Evolutionary conservation across 2,329 filamentous ascomycete genomes (phyloP), one percentile per base, ranked within the genome.

Genomic region (Exophiala oligosperma): DNA sequence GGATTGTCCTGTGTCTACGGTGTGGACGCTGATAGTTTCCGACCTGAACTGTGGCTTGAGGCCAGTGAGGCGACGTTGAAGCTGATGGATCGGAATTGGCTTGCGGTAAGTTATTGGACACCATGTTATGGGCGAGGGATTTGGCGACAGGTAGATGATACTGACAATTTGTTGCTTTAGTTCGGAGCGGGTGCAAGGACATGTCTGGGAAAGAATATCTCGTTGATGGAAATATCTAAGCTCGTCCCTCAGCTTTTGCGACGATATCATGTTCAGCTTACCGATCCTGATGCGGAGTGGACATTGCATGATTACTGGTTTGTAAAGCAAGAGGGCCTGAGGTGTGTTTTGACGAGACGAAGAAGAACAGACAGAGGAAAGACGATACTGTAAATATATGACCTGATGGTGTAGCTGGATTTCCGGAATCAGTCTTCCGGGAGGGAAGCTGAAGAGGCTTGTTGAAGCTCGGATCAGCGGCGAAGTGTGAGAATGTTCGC

Each of bases 21-120:
- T 2, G 70, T 77, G 0, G 86, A 91, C 61, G 83, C 83, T 0
- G 84, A 90, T 35, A 71, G 69, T 0, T 92, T 82, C 70, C 73
- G 84, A 8, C 89, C 89, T 0, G 88, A 91, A 72, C 72, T 89
- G 44, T 92, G 88, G 80, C 66, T 80, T 3, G 72, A 76, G 53
- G 62, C 66, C 2, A 71, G 72, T 24, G 56, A 23, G 55, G 67
- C n/a, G 66, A 66, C 4, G 66, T 66, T 17, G 57, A 57, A 67
- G 54, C 52, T 61, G 3, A 71, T 72, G 71, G 71, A 72, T 43
- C 65, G 74, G 7, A 37, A 71, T 51, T 74, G 71, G 52, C 73
- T 76, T 67, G 72, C 71, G 21, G 72, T 74, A 59, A 62, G 72
- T 17, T 17, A 17, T 8, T 7, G 5, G 14, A 9, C 46, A 82